Conservation (phyloP, 108 stramenopile species). For the Nannochloropsis granulata region DNA sequence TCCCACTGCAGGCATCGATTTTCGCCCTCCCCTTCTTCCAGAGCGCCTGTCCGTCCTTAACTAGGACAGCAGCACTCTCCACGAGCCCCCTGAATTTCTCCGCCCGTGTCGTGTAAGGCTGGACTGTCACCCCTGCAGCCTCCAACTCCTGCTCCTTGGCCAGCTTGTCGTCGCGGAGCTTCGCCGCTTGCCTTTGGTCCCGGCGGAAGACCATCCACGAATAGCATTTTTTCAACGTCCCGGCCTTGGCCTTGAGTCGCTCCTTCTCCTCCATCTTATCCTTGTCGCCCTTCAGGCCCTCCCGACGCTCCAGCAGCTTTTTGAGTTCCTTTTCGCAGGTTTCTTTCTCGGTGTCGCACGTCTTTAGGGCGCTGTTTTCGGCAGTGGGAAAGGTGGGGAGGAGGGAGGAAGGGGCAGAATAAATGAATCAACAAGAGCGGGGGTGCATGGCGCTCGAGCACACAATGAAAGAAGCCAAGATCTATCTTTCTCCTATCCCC, state of each 20-base stretch:
- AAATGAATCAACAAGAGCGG: too few relatives aligned
- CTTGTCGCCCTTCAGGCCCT: background rate
- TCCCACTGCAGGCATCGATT: background rate
- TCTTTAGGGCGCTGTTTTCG: background rate
- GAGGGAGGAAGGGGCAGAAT: too few relatives aligned
- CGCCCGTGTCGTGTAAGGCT: background rate
- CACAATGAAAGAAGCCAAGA: too few relatives aligned
- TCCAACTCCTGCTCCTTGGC: background rate
- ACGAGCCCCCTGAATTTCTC: constrained; percentile 7
- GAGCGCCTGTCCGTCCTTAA: background rate
- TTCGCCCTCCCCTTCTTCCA: background rate
- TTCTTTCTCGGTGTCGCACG: constrained; percentile 3
- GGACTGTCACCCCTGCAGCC: background rate
- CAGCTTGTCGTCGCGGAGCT: background rate
- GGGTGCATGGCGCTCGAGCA: too few relatives aligned
- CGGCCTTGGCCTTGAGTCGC: background rate
- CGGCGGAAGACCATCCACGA: background rate
- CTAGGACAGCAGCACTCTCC: background rate
- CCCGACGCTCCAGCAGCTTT: constrained; percentile 5
- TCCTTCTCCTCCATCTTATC: background rate
- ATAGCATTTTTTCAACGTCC: background rate
- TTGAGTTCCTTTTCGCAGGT: constrained; percentile 30
- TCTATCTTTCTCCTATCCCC: too few relatives aligned
- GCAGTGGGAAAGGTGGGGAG: too few relatives aligned
- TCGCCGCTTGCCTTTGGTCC: background rate